Evolutionary conservation across 495 filamentous ascomycete species (phyloP), one percentile per base, ranked within the genome.

Genomic region (Cercophora scortea): DNA sequence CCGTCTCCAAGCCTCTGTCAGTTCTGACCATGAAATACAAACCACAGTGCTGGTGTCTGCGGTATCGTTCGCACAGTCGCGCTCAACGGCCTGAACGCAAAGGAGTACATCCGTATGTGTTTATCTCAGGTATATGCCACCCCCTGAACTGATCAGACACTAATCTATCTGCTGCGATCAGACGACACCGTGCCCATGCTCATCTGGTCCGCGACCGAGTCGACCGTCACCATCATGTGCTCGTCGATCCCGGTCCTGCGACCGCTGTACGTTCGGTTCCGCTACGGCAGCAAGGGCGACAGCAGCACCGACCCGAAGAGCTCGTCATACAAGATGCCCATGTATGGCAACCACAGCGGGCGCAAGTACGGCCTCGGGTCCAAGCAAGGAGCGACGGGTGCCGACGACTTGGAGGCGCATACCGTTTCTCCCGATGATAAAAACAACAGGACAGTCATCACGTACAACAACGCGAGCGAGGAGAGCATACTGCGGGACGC

Each of bases 161-260:
- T 32, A 25, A 11, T 18, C 13, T 13, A 11, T 32, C 38, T 9
- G 17, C 25, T 5, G 25, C 5, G 25, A 25, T 25, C 36, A 52
- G 52, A 55, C 16, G 52, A 55, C 46, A 55, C 52, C 15, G 52
- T 55, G 25, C 45, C 45, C 10, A 48, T 55, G 32, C 48, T 55
- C 40, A 34, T 55, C 39, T 55, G 52, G 52, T 55, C 52, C 12
- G 52, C 52, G 15, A 47, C 47, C 40, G 52, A 55, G 38, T 39
- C 34, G 12, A 47, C 52, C 39, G 52, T 55, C 1, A 55, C 52
- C 52, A 55, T 55, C 46, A 50, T 55, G 25, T 55, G 52, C 52
- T 17, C 33, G 2, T 48, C 46, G 25, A 50, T 55, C 32, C 52
- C 52, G 32, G 52, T 55, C 3, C 47, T 55, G 13, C 52, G 52